Evolutionary conservation across 1,284 basidiomycete species (phyloP).

Genomic region (Apiotrichum gracile): DNA sequence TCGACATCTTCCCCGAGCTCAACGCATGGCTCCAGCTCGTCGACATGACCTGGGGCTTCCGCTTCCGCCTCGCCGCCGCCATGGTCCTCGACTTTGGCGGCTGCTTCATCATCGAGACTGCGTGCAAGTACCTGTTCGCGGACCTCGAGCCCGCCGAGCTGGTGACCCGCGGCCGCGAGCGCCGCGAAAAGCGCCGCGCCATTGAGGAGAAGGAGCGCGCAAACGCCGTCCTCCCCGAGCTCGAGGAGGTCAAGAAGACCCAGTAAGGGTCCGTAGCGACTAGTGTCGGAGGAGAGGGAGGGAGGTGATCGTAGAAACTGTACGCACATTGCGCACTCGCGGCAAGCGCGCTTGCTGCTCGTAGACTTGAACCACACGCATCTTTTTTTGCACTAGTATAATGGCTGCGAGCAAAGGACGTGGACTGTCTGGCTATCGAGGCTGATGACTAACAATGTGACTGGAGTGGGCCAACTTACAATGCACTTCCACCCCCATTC

Average conservation of each 20-base stretch:
- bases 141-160: slow-evolving; percentile 78
- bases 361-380: background rate
- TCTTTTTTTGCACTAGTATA: background rate
- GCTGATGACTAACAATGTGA: too few relatives aligned
- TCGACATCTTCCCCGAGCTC: slow-evolving; percentile 89
- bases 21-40: slow-evolving; percentile 97
- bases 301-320: background rate
- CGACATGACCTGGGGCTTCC: slow-evolving; percentile 82
- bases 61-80: slow-evolving; percentile 62
- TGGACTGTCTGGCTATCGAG: too few relatives aligned
- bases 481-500: too few relatives aligned
- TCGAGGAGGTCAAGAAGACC: slow-evolving; percentile 19
- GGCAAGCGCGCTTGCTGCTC: background rate
- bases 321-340: background rate
- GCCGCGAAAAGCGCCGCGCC: slow-evolving; percentile 54
- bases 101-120: slow-evolving; percentile 75
- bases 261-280: slow-evolving; percentile 7
- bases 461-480: too few relatives aligned
- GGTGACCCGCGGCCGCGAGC: slow-evolving; percentile 73
- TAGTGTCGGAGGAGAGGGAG: background rate
- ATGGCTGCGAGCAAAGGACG: too few relatives aligned
- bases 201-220: slow-evolving; percentile 28
- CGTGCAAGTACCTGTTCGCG: slow-evolving; percentile 82
- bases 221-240: slow-evolving; percentile 10
- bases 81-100: slow-evolving; percentile 88